Conservation (phyloP, 2,329 filamentous ascomycete genomes). For the Neurospora sp. region DNA sequence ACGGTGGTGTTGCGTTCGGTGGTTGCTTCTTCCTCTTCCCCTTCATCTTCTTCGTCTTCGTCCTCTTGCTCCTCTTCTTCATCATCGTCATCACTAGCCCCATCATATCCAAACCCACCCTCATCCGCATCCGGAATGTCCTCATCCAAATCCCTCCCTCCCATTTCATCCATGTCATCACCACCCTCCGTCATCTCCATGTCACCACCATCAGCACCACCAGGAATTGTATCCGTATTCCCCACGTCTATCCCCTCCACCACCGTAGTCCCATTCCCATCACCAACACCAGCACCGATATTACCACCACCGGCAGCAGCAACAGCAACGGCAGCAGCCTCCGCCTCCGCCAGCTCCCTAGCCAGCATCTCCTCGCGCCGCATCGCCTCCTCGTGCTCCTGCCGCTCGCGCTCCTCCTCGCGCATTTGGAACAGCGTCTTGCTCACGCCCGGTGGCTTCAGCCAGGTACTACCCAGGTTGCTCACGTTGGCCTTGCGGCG, state of each 20-base stretch:
- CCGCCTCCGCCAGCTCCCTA: slow-evolving; percentile 64
- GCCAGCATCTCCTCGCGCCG: slow-evolving; percentile 63
- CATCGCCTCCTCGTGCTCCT: slow-evolving; percentile 71
- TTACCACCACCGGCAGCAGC: slow-evolving; percentile 25
- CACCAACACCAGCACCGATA: background rate
- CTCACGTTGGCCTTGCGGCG: slow-evolving; percentile 72
- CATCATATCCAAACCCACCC: slow-evolving; percentile 39
- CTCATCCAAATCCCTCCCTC: slow-evolving; percentile 54
- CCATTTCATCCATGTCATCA: slow-evolving; percentile 29
- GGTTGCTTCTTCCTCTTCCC: slow-evolving; percentile 29
- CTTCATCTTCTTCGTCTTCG: slow-evolving; percentile 27
- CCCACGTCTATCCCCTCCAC: slow-evolving; percentile 28
- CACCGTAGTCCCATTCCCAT: slow-evolving; percentile 11
- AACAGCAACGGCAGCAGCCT: slow-evolving; percentile 31
- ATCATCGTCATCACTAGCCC: slow-evolving; percentile 32
- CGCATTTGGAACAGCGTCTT: slow-evolving; percentile 87
- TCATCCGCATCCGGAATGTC: slow-evolving; percentile 60
- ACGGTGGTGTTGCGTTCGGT: background rate
- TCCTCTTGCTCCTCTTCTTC: slow-evolving; percentile 30
- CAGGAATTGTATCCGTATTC: slow-evolving; percentile 28
- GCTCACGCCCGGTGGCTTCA: slow-evolving; percentile 74
- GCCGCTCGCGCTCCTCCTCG: slow-evolving; percentile 80
- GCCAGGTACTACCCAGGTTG: slow-evolving; percentile 82
- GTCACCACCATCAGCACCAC: slow-evolving; percentile 17
- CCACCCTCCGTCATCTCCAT: slow-evolving; percentile 35